Conservation (phyloP, 139 green algal species). For the Gonium pectorale region DNA sequence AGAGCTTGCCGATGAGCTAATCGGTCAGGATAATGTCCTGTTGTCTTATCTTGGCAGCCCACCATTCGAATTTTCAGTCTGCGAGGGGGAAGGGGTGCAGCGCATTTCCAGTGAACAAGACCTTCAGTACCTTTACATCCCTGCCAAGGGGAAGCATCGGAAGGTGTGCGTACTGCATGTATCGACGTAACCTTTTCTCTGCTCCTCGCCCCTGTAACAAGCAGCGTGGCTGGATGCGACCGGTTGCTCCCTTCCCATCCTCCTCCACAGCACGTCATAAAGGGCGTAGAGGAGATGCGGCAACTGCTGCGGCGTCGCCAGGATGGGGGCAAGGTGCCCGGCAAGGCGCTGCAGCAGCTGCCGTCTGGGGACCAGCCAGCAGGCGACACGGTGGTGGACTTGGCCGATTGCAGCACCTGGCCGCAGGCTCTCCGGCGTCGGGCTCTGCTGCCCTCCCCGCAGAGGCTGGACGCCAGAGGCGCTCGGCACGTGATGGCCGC, state of each 20-base stretch:
- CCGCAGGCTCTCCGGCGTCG: background rate
- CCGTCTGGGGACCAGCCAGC: too few relatives aligned
- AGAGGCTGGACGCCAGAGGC: background rate
- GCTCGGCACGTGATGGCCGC: background rate
- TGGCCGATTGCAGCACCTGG: background rate
- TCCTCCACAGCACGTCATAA: background rate
- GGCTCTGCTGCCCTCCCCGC: background rate
- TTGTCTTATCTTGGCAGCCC: constrained; percentile 6
- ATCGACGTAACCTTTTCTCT: too few relatives aligned
- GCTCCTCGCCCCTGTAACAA: too few relatives aligned
- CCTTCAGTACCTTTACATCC: background rate
- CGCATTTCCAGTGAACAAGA: background rate
- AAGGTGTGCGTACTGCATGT: constrained; percentile 9
- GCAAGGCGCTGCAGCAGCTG: too few relatives aligned
- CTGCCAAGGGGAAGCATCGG: background rate
- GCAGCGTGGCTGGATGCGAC: too few relatives aligned
- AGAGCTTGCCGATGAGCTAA: background rate
- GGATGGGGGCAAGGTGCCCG: background rate
- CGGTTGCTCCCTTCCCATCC: too few relatives aligned
- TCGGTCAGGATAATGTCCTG: background rate
- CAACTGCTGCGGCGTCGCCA: background rate
- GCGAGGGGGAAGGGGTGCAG: background rate
- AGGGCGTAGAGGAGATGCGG: background rate
- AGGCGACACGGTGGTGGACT: background rate
- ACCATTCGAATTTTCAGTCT: constrained; percentile 1